Base-by-base conservation (phyloP, 495 filamentous ascomycete genomes). In the Neurospora sp. region DNA sequence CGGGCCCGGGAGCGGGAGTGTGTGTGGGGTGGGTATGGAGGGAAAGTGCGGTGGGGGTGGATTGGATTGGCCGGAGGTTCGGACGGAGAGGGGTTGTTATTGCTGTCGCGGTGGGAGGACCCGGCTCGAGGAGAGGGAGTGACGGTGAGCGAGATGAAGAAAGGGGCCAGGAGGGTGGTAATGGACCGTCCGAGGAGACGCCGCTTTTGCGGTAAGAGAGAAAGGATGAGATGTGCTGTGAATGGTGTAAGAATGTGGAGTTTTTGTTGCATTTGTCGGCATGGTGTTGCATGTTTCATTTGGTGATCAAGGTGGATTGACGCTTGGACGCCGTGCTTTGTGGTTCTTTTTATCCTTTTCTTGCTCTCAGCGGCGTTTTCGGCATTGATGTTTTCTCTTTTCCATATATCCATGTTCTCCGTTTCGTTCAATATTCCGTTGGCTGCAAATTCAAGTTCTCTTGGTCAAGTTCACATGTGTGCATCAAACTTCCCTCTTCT, bases 1-100 rank as follows among this genome's bases (percentile, higher is more conserved):
- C 81, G 6, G 83, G 83, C 0, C 83, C 83, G 1, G 83, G 83
- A 1, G 83, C 83, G 9, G 83, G 82, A 1, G 69, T 83, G 1
- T 83, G 79, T 72, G 41, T 82, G 10, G 81, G 78, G 0, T 84
- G 82, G 82, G 70, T 83, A 2, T 78, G 79, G 71, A 78, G 83
- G 20, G 83, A 85, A 75, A 74, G 71, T 73, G 72, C 70, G 27
- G 77, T 83, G n/a, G 72, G 79, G 69, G 72, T 72, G 42, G 79
- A 79, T 60, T 71, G 74, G 73, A 66, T 66, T 18, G 54, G 54
- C 2, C 23, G 54, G 14, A 66, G 27, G 14, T 18, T 66, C 23
- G 54, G 54, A 37, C 27, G 27, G 27, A 66, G 27, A 4, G 54
- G 6, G 0, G 79, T 75, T 62, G 78, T 81, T 27, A 81, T 78